A percentile compares a stretch with the other conserved stretches of the same genome.
These are phyloP conservation scores for Tolypocladium album DNA, from an alignment of 2,329 filamentous ascomycete species.

Conservation along the genomic window DNA sequence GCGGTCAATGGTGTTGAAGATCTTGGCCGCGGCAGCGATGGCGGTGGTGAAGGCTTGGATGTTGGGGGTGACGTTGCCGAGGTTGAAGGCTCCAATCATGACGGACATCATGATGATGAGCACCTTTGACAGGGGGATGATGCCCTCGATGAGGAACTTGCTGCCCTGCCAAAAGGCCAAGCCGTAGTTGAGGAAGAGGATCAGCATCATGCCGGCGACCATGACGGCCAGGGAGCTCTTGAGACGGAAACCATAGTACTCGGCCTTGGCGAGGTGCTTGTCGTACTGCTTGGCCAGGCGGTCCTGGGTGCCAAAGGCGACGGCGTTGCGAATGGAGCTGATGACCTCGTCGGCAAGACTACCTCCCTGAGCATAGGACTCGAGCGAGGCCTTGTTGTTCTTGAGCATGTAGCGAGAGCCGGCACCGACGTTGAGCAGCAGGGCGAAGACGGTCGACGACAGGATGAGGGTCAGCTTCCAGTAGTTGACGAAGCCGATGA, in stretches of 20 bases:
- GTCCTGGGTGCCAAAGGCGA: conserved; percentile 87
- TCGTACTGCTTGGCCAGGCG: conserved; percentile 86
- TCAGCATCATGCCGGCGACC: conserved; percentile 72
- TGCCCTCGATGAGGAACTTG: conserved; percentile 56
- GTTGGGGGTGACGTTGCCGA: conserved; percentile 82
- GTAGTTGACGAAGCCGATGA: conserved; percentile 83
- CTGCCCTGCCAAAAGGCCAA: conserved; percentile 85
- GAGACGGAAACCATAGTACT: conserved; percentile 64
- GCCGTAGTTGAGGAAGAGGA: conserved; percentile 80
- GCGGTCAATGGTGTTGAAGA: conserved; percentile 89
- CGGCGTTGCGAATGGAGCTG: conserved; percentile 83
- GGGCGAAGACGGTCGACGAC: conserved; percentile 67
- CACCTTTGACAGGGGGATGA: conserved; percentile 57
- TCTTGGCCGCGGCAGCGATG: conserved; percentile 78
- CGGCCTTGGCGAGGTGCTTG: conserved; percentile 58
- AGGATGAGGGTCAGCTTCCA: conserved; percentile 92
- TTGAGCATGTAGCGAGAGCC: conserved; percentile 68
- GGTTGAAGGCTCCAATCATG: conserved; percentile 85
- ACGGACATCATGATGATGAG: conserved; percentile 82
- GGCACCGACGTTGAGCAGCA: conserved; percentile 65
- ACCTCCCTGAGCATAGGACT: conserved; percentile 74
- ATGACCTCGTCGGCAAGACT: conserved; percentile 90
- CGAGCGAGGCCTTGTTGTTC: conserved; percentile 67
- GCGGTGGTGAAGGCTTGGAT: conserved; percentile 76
- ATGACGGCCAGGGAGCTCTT: conserved; percentile 66